A percentile compares a stretch with the other conserved stretches of the same genome.
Conservation (phyloP, 352 stramenopile species). For the Phytophthora europaea region DNA sequence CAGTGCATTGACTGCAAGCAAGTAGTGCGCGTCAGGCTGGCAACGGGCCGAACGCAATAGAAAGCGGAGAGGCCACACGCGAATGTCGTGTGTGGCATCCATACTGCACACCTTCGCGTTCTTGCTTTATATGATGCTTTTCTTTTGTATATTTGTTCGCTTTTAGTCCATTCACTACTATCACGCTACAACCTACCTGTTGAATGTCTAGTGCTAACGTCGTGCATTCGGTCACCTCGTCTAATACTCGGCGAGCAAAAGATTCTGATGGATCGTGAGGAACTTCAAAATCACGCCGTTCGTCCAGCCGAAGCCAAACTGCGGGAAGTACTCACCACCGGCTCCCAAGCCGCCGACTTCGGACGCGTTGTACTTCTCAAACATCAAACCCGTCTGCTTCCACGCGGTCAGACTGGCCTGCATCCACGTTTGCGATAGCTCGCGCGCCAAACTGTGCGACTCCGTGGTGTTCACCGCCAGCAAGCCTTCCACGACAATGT, state of each 20-base stretch:
- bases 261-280: slow-evolving; percentile 80
- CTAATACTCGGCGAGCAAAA: slow-evolving; percentile 50
- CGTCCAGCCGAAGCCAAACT: slow-evolving; percentile 91
- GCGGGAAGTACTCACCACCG: slow-evolving; percentile 90
- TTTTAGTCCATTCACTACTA: slow-evolving; percentile 13
- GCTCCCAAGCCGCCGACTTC: slow-evolving; percentile 70
- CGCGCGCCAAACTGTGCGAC: slow-evolving; percentile 57
- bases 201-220: slow-evolving; percentile 1
- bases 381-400: slow-evolving; percentile 84
- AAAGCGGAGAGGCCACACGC: slow-evolving; percentile 30
- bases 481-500: slow-evolving; percentile 86
- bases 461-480: slow-evolving; percentile 58
- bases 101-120: slow-evolving; percentile 39
- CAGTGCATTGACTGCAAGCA: slow-evolving; percentile 33
- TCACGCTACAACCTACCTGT: slow-evolving; percentile 1
- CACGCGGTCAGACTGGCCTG: slow-evolving; percentile 70
- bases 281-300: slow-evolving; percentile 92
- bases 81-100: slow-evolving; percentile 30
- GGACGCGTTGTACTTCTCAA: slow-evolving; percentile 91
- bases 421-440: slow-evolving; percentile 73
- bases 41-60: slow-evolving; percentile 34
- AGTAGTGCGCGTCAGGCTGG: slow-evolving; percentile 34
- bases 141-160: slow-evolving; percentile 16
- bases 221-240: not conserved
- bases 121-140: slow-evolving; percentile 40